These are phyloP conservation scores for Phycomyces nitens DNA, from an alignment of 192 early-diverging fungal genomes.

Conservation along the genomic window DNA sequence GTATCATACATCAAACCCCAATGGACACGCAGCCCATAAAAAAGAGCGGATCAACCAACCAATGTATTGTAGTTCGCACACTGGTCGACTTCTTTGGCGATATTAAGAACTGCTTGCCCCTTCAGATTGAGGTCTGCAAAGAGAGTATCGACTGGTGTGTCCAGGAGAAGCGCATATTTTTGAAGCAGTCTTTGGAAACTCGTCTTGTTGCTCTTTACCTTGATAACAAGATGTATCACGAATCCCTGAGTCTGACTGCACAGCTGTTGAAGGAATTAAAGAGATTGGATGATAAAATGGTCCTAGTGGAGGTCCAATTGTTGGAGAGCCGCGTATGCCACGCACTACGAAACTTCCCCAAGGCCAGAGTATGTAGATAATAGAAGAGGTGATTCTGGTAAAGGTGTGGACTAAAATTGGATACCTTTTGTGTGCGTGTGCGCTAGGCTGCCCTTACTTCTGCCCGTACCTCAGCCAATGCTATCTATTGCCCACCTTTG, in stretches of 20 bases:
- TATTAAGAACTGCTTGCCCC: constrained; percentile 80
- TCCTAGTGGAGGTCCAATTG: constrained; percentile 94
- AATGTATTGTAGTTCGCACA: constrained; percentile 57
- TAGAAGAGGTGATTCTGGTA: background rate
- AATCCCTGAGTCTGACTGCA: constrained; percentile 79
- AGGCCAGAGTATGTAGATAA: constrained; percentile 63
- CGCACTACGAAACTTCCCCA: constrained; percentile 88
- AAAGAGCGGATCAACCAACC: background rate
- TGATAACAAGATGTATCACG: constrained; percentile 94
- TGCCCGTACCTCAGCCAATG: constrained; percentile 93
- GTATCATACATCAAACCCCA: constrained; percentile 10
- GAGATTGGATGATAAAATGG: constrained; percentile 97
- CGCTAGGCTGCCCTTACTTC: constrained; percentile 94
- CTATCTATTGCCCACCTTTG: constrained; percentile 96
- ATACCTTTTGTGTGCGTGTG: background rate
- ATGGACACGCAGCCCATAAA: background rate
- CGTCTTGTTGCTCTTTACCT: constrained; percentile 84
- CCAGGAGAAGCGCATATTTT: constrained; percentile 88
- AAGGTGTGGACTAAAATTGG: background rate
- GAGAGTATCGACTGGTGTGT: constrained; percentile 92
- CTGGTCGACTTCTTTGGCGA: constrained; percentile 84
- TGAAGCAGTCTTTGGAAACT: constrained; percentile 94
- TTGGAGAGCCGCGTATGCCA: constrained; percentile 93
- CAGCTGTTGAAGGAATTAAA: constrained; percentile 94
- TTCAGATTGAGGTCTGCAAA: constrained; percentile 92